Evolutionary conservation across 805 yeast species (phyloP), one percentile per base, ranked within the genome.

Genomic region (Wickerhamiella sergipiensis): DNA sequence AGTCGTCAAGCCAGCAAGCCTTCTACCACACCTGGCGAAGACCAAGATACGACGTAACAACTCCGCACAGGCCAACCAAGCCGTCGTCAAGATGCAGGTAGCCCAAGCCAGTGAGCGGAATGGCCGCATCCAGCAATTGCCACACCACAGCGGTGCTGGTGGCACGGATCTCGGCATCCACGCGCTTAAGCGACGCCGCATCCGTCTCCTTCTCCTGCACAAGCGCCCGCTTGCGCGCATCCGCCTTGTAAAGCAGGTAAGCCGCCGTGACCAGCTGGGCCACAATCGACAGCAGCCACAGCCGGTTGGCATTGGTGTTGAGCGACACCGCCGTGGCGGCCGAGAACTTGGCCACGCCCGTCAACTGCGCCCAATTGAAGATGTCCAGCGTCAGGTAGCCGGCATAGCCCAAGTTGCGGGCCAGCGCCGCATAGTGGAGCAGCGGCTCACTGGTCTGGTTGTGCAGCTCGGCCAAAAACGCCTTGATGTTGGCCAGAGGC

Each of bases 1-100:
- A n/a, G n/a, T n/a, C n/a, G n/a, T n/a, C n/a, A n/a, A n/a, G n/a
- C n/a, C n/a, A n/a, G n/a, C n/a, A n/a, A n/a, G n/a, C n/a, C n/a
- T n/a, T 75, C 44, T 46, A 54, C 59, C 59, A 56, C 15, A 48
- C 46, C 9, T 47, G 50, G 22, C 38, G 77, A 49, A 87, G 71
- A 44, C 95, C 95, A 67, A 87, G 71, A 47, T 80, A 53, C 40
- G 95, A 83, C 31, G 97, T 87, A 53, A 85, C 68, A 23, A 83
- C 75, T 63, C 97, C 97, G 39, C 92, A 87, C 52, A 81, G 68
- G 38, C 95, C 96, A 48, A 87, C 77, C 43, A 80, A 73, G 47
- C 94, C 92, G 59, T 89, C 96, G 63, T 80, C 78, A 59, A 79
- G 70, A 58, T 72, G 72, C 59, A 83, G 69, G 67, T 71, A 68